Base-by-base conservation (phyloP, 73 alveolate genomes). In the Blepharisma japonicum region DNA sequence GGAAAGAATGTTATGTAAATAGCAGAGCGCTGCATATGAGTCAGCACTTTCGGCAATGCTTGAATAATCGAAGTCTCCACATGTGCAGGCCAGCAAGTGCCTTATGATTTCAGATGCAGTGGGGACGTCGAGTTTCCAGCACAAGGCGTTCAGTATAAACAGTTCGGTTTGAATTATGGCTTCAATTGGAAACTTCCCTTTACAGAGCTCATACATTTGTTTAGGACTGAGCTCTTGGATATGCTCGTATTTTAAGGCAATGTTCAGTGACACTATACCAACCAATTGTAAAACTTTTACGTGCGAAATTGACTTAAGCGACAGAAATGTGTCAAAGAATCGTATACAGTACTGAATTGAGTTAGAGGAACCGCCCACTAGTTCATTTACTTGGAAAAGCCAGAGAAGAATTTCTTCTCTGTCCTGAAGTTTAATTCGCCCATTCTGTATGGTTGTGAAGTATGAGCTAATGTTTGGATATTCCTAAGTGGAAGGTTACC, bases 221-320 rank as follows among this genome's bases (percentile, higher is more conserved):
- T 9, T 20, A 2, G 74, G 74, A 14, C 47, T n/a, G 18, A 61
- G 14, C 23, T 61, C 74, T 39, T 39, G 74, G 50, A n/a, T 25
- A 2, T 61, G 47, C 23, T 61, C 74, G 23, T 61, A 61, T 61
- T 61, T 61, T 25, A 61, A 61, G 23, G 74, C 74, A 9, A 61
- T 61, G 38, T n/a, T 14, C 6, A 61, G 14, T 8, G 47, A 61
- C 14, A 61, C 47, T 20, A 61, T 8, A 5, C 74, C 74, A 5
- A 61, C 46, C 47, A 61, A 39, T 25, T 61, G 47, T 61, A 61
- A 61, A 2, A 61, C 14, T n/a, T n/a, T 14, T 8, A 61, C 14
- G 46, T 61, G 14, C 2, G 50, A 20, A 25, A 61, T 25, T 20
- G 74, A 11, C 46, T 61, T 61, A 8, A 14, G 74, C 14, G 47